phyloP scores from a whole-genome alignment of 2,329 filamentous ascomycete species.

The Colletotrichum salicis region DNA sequence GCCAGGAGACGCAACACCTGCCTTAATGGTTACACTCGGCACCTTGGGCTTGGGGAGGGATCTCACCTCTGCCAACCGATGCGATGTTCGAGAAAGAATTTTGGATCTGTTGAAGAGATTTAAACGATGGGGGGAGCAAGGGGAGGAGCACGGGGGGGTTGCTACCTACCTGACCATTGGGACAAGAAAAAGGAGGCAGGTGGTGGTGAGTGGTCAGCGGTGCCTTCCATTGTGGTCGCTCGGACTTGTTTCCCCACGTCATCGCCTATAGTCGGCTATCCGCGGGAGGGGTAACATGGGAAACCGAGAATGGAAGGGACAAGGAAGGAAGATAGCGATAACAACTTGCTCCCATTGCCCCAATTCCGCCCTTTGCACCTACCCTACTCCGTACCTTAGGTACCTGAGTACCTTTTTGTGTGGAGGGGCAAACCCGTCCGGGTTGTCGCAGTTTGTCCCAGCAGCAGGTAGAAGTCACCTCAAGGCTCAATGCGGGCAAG shows the following conservation, averaged over 20 bases:
- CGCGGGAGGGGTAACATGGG: constrained; percentile 16
- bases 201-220: not conserved
- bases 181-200: not conserved
- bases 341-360: not conserved
- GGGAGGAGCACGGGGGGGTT: not conserved
- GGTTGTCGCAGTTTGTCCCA: not conserved
- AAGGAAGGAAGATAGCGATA: constrained; percentile 27
- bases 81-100: constrained; percentile 16
- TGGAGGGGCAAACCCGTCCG: not conserved
- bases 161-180: constrained; percentile 3
- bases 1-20: constrained; percentile 9
- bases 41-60: constrained; percentile 3
- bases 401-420: not conserved
- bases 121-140: not conserved
- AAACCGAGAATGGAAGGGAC: not conserved
- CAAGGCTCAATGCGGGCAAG: too few relatives aligned
- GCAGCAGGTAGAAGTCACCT: not conserved
- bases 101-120: not conserved
- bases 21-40: constrained; percentile 32
- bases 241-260: constrained; percentile 13
- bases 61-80: constrained; percentile 2
- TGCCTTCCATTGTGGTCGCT: not conserved
- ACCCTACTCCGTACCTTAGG: too few relatives aligned
- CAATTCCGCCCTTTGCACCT: constrained; percentile 18
- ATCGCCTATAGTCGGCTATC: constrained; percentile 33